Base-by-base conservation (phyloP, 2,329 filamentous ascomycete genomes). In the Leptographium radiaticola region DNA sequence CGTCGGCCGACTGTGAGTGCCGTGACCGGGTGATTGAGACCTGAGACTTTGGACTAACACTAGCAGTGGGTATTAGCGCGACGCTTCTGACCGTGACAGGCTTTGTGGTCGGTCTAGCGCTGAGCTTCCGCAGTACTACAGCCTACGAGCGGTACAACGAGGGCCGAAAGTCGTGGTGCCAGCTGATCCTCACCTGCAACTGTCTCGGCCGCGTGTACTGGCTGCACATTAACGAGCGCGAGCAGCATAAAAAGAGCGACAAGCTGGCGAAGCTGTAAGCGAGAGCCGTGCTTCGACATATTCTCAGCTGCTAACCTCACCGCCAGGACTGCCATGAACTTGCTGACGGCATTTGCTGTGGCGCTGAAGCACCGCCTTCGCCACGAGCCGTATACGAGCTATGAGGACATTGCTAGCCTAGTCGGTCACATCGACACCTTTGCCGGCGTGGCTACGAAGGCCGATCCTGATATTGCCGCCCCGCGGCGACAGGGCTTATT, bases 131-230 rank as follows among this genome's bases (percentile, higher is more conserved):
- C 53, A 87, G 80, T 57, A 83, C 84, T 1, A 87, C 86, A 4
- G 86, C 86, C 12, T 90, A 90, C 62, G 87, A 90, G 67, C 79
- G 84, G 64, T 77, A 75, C 63, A 70, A 69, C 42, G 77, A 80
- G 51, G 77, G 77, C 18, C 71, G 77, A 18, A 75, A 75, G 59
- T 75, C 75, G 57, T 79, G 75, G 76, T 72, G 80, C 1, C 71
- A 77, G 53, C 71, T 83, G 60, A 79, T 75, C 53, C 72, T 75
- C 67, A 83, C 84, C 63, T 70, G 75, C 62, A 73, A 89, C 71
- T 70, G 81, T 66, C 71, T 94, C 60, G 86, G 80, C 61, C 81
- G 90, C 25, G 74, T 87, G 13, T 87, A 93, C 64, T 96, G 90
- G 90, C 75, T 95, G 34, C 86, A 95, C 61, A 74, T 78, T 13